These are phyloP conservation scores for Metarhizium robertsii DNA, from an alignment of 2,329 filamentous ascomycete species.

Conservation along the genomic window DNA sequence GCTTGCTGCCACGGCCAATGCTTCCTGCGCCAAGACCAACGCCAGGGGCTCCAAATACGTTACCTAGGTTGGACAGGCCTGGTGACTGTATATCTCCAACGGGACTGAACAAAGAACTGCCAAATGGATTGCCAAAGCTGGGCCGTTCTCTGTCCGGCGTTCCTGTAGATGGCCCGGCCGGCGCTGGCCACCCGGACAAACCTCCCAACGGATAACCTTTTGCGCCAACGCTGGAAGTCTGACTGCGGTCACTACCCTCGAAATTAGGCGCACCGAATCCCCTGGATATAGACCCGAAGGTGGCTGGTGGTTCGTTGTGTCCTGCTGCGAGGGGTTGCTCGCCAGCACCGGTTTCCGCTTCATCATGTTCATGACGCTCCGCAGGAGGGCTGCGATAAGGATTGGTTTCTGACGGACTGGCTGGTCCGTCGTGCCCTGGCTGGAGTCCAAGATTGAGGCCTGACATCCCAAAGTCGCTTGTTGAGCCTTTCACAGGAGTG, in stretches of 20 bases:
- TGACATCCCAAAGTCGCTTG: conserved; percentile 54
- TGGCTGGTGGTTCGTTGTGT: conserved; percentile 29
- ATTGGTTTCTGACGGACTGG: conserved; percentile 92
- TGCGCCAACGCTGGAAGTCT: conserved; percentile 80
- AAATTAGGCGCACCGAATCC: conserved; percentile 42
- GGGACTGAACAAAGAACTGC: conserved; percentile 70
- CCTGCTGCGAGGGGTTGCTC: conserved; percentile 36
- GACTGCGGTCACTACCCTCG: conserved; percentile 79
- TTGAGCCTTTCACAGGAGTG: conserved; percentile 44
- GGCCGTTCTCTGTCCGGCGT: conserved; percentile 59
- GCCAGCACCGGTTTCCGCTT: conserved; percentile 42
- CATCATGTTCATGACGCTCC: conserved; percentile 59
- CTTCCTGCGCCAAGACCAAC: conserved; percentile 51
- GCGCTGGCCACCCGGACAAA: conserved; percentile 52
- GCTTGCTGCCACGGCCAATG: conserved; percentile 67
- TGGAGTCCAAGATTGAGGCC: conserved; percentile 49
- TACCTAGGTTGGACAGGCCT: conserved; percentile 55
- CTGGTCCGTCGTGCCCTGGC: conserved; percentile 55
- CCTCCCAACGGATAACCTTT: conserved; percentile 62
- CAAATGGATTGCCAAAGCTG: conserved; percentile 53
- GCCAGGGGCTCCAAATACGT: conserved; percentile 58
- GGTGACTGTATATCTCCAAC: conserved; percentile 73
- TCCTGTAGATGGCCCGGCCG: conserved; percentile 47
- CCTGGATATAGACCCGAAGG: conserved; percentile 46
- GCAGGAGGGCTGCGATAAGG: conserved; percentile 87